Evolutionary conservation across 192 early-diverging fungal species (phyloP), one percentile per base, ranked within the genome.

Genomic region (Dispira simplex): DNA sequence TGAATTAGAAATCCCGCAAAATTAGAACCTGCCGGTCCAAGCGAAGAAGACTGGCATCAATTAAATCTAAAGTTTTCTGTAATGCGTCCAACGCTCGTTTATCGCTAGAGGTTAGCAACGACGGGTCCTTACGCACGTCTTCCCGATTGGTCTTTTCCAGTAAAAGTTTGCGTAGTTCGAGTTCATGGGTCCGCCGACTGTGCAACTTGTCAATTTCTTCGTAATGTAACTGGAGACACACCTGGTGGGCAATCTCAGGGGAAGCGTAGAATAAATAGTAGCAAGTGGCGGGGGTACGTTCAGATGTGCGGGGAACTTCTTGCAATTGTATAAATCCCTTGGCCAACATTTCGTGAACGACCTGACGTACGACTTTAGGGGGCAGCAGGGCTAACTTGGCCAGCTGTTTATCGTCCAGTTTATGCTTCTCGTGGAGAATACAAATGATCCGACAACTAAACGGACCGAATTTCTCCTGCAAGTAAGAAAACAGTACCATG

Each of bases 261-360:
- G 77, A 73, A 27, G 86, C 75, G 47, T 81, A 80, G 80, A 83
- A 88, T 43, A 90, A 74, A 52, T 85, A 87, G 65, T 81, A 83
- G 43, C 83, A 87, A 68, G 85, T 79, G 64, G 84, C 83, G 10
- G 88, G 88, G 11, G 84, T 77, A 65, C 86, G 81, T 63, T 90
- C 88, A 1, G 81, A 77, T 0, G 84, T 75, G 57, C 81, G 80
- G 44, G 88, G 85, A 46, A 90, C 81, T 68, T 90, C 88, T 46
- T 83, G 71, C 20, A 79, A 68, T 59, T 75, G 73, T 43, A 77
- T 67, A 46, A 76, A 68, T 0, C 80, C 78, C 12, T 71, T 67
- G n/a, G 69, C 64, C 14, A 73, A 60, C 58, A 86, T 69, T 21
- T 80, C 73, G 14, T 80, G 79, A 54, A 89, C 64, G 23, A 79